Conservation (phyloP, 192 early-diverging fungal genomes). For the Backusella tuberculispora region DNA sequence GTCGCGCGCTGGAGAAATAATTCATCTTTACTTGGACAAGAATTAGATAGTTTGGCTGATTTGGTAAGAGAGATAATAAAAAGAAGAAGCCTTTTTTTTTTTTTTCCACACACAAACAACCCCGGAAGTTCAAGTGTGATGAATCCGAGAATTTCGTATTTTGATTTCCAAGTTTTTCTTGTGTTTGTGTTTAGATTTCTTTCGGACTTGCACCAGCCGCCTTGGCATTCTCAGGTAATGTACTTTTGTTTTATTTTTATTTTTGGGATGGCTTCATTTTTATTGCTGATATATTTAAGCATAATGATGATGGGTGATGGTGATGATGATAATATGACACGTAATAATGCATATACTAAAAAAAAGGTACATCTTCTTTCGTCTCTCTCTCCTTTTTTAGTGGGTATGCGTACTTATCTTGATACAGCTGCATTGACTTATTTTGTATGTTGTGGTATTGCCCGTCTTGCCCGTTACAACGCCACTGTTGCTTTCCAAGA, state of each 20-base stretch:
- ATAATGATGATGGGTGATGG: neutral
- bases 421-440: conserved; percentile 78
- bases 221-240: conserved; percentile 39
- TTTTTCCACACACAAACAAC: neutral
- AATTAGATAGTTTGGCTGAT: conserved; percentile 90
- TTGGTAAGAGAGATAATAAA: conserved; percentile 54
- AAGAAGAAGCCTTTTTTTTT: neutral
- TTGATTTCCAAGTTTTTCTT: neutral
- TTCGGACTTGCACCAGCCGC: conserved; percentile 44
- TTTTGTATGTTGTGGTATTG: conserved; percentile 88
- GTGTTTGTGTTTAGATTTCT: conserved; percentile 48
- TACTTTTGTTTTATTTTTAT: neutral
- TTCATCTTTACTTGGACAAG: conserved; percentile 80
- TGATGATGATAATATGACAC: neutral
- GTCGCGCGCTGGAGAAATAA: conserved; percentile 83
- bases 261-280: neutral
- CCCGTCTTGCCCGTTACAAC: conserved; percentile 87
- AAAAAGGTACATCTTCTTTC: neutral
- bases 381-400: conserved; percentile 27
- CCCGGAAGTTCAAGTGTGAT: too few relatives aligned
- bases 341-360: neutral
- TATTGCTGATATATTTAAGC: neutral
- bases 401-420: conserved; percentile 83
- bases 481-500: conserved; percentile 81
- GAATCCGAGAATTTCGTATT: too few relatives aligned